Evolutionary conservation across 495 filamentous ascomycete species (phyloP).

Genomic region (Patellaria atrata): DNA sequence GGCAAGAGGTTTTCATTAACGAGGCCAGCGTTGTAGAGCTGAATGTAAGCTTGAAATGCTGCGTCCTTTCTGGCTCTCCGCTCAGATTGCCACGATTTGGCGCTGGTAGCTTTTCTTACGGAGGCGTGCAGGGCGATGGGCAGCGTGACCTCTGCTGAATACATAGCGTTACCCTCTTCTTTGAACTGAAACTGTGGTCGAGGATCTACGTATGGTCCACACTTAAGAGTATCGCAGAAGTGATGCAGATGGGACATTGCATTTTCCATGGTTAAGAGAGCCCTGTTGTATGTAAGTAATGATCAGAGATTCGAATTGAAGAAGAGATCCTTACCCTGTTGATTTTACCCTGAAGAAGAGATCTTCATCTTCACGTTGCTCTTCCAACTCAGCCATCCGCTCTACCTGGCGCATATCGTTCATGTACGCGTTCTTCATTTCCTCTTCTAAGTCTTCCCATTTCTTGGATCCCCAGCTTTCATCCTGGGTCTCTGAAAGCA

Average conservation of each 20-base stretch:
- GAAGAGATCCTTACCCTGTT: constrained; percentile 37
- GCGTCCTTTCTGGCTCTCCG: constrained; percentile 66
- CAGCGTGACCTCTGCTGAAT: constrained; percentile 49
- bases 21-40: constrained; percentile 53
- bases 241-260: constrained; percentile 65
- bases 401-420: constrained; percentile 46
- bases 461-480: too few relatives aligned
- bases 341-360: constrained; percentile 34
- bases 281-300: constrained; percentile 32
- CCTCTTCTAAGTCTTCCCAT: constrained; percentile 51
- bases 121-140: constrained; percentile 53
- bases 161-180: constrained; percentile 18
- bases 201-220: constrained; percentile 38
- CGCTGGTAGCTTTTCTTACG: constrained; percentile 42
- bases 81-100: constrained; percentile 51
- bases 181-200: constrained; percentile 35
- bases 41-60: constrained; percentile 66
- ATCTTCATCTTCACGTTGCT: constrained; percentile 32
- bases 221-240: constrained; percentile 56
- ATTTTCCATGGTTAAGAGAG: constrained; percentile 56
- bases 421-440: constrained; percentile 61
- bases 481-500: constrained; percentile 34
- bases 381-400: constrained; percentile 37
- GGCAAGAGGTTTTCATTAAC: constrained; percentile 74
- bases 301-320: too few relatives aligned